Evolutionary conservation across 257 asterid species (phyloP), one percentile per base, ranked within the genome.

Genomic region (Solanum pinnatisectum): DNA sequence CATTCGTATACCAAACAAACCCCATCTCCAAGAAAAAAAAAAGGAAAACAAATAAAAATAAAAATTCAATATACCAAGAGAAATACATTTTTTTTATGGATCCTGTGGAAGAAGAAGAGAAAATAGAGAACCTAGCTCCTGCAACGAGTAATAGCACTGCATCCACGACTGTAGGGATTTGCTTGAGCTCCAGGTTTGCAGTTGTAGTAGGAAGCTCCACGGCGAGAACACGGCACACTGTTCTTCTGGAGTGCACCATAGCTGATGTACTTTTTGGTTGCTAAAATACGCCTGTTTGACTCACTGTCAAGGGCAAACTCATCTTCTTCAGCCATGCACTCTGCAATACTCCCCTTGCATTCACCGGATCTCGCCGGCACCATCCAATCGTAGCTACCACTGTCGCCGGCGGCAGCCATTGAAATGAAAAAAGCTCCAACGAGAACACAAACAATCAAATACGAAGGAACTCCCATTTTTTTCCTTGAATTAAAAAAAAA

Each of bases 131-230:
- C 59, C 52, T 91, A 96, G 91, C 92, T 72, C 90, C 99, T 89
- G 96, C 99, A 97, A 3, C 98, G 96, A 40, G 99, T 95, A 92
- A 97, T 94, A 89, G 95, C 94, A 90, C 93, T 93, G 95, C 99
- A 97, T 22, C 98, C 98, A 84, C 99, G 99, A 59, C 79, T 2
- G 93, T 97, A 97, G 14, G 99, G 98, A 74, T 97, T 97, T 16
- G 96, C 98, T 79, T 88, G 95, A 8, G 97, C 98, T 42, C 99
- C 98, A 7, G 98, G 97, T 10, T 95, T 94, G 94, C 99, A 96
- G 93, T 96, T 96, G 91, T 96, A 96, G 93, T 95, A 95, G 8
- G 99, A 97, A 14, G 96, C 96, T 70, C 99, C 99, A 82, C 98
- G 98, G 30, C 98, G 92, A 9, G 99, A 97, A 94, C 99, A 97